phyloP scores from a whole-genome alignment of 2,329 filamentous ascomycete species.

The Fusarium fracticaudum region DNA sequence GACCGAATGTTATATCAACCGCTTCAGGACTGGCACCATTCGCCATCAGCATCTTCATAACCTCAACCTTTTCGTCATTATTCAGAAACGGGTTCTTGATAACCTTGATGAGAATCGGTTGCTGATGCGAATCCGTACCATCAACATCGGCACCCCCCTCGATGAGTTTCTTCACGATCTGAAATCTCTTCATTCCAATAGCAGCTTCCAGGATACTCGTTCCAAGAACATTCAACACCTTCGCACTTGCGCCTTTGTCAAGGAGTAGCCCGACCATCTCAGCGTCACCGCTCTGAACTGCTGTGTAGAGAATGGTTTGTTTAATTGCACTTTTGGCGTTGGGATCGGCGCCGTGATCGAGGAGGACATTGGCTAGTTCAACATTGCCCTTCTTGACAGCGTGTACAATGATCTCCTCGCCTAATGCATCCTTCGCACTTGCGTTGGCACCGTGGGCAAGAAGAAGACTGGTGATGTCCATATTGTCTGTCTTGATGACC shows the following conservation, averaged over 20 bases:
- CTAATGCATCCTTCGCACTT: neutral
- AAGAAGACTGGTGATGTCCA: neutral
- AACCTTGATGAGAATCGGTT: constrained; percentile 2
- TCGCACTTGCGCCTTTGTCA: neutral
- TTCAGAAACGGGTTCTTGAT: neutral
- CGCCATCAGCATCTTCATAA: neutral
- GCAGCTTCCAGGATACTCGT: neutral
- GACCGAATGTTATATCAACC: neutral
- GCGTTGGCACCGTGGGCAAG: neutral
- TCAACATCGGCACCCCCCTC: neutral
- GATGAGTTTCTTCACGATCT: neutral
- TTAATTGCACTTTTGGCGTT: neutral
- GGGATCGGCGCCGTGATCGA: neutral
- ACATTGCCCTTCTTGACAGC: neutral
- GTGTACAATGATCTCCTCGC: neutral
- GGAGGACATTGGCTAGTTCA: neutral
- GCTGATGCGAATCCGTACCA: neutral
- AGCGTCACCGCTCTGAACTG: neutral
- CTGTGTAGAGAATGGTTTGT: neutral
- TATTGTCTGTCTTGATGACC: neutral
- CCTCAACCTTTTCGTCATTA: neutral
- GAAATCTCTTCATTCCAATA: neutral
- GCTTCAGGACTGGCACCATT: neutral
- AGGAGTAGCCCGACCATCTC: neutral
- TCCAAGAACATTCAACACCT: neutral